These are phyloP conservation scores for Barnettozyma populi DNA, from an alignment of 805 yeast species.

Conservation along the genomic window DNA sequence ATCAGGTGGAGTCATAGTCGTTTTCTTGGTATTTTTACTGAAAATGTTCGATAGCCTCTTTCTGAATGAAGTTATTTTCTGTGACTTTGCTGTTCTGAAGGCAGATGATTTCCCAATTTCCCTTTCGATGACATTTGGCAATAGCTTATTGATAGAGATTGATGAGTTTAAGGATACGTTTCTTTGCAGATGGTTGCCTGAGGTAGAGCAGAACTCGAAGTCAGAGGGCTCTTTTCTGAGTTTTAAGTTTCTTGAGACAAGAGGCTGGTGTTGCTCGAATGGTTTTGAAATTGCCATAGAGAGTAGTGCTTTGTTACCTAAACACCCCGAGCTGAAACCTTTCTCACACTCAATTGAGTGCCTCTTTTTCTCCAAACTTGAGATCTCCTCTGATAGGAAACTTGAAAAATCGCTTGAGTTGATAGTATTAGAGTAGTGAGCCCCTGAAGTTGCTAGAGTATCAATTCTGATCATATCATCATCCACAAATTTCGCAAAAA, in stretches of 20 bases:
- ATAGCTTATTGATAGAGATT: constrained; percentile 17
- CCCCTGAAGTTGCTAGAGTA: constrained; percentile 23
- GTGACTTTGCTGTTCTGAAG: neutral
- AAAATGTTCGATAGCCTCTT: constrained; percentile 24
- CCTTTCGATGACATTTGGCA: constrained; percentile 12
- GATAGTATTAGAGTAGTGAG: constrained; percentile 23
- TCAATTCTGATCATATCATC: constrained; percentile 25
- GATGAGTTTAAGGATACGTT: constrained; percentile 19
- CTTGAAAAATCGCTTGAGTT: constrained; percentile 29
- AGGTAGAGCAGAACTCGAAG: neutral
- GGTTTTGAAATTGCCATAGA: constrained; percentile 1
- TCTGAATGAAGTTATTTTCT: constrained; percentile 11
- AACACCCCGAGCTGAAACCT: constrained; percentile 9
- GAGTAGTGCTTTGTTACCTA: constrained; percentile 11
- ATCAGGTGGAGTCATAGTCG: neutral
- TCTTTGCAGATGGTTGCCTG: neutral
- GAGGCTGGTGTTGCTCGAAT: neutral
- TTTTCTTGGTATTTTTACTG: constrained; percentile 4
- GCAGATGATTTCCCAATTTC: neutral
- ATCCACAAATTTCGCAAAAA: constrained; percentile 40
- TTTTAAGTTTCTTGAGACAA: constrained; percentile 10
- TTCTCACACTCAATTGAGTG: constrained; percentile 9
- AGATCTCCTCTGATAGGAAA: constrained; percentile 33
- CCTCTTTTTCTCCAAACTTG: constrained; percentile 24
- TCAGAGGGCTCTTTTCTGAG: neutral